Conservation (phyloP, 2,329 filamentous ascomycete genomes). For the Curvularia sp. region DNA sequence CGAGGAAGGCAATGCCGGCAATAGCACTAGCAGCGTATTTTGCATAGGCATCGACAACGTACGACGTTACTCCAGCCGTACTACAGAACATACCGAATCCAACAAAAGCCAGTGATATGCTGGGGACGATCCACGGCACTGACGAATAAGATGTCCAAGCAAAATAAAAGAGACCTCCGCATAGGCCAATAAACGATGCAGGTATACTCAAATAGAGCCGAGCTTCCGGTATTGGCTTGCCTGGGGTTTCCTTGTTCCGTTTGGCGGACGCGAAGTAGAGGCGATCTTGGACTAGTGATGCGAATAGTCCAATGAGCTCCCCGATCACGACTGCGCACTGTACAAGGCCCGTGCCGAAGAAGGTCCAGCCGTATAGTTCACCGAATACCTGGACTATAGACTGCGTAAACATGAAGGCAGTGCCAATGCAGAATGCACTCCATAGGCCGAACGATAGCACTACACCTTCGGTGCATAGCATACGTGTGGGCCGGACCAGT, state of each 20-base stretch:
- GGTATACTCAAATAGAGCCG: slow-evolving; percentile 55
- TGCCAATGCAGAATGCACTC: slow-evolving; percentile 57
- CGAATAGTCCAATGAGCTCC: slow-evolving; percentile 53
- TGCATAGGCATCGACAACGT: slow-evolving; percentile 59
- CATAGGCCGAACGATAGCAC: slow-evolving; percentile 58
- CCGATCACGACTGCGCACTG: slow-evolving; percentile 57
- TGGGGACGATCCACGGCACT: slow-evolving; percentile 58
- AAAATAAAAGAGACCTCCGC: slow-evolving; percentile 60
- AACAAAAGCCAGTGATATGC: slow-evolving; percentile 56
- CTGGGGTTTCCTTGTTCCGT: slow-evolving; percentile 49
- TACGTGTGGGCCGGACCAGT: slow-evolving; percentile 47
- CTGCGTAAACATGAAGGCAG: slow-evolving; percentile 59
- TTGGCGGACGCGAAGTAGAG: slow-evolving; percentile 53
- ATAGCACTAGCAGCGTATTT: slow-evolving; percentile 59
- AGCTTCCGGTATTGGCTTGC: slow-evolving; percentile 54
- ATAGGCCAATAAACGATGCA: slow-evolving; percentile 55
- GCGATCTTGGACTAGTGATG: slow-evolving; percentile 46
- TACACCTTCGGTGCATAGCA: slow-evolving; percentile 59
- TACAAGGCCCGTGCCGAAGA: slow-evolving; percentile 55
- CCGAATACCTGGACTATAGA: slow-evolving; percentile 55
- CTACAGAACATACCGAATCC: slow-evolving; percentile 59
- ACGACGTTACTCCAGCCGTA: slow-evolving; percentile 56
- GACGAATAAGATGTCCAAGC: slow-evolving; percentile 56
- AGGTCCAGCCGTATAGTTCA: slow-evolving; percentile 50
- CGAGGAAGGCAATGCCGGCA: slow-evolving; percentile 57